Conservation (phyloP, 75 land plant species). For the Selaginella tamariscina region DNA sequence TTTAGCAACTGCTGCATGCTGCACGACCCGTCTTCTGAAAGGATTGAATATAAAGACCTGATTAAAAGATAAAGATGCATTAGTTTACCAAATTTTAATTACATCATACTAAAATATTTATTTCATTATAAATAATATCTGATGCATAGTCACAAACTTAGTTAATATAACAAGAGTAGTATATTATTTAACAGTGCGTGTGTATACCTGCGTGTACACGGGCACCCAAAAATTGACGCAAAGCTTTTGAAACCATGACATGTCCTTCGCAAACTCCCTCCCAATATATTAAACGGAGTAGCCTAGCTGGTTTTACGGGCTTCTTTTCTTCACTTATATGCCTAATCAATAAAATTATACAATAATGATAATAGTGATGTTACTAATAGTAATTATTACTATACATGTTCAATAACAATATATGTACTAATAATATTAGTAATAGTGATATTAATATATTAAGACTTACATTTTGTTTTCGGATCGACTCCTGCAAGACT, state of each 20-base stretch:
- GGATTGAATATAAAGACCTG: background rate
- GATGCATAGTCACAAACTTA: background rate
- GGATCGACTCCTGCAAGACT: slow-evolving; percentile 9
- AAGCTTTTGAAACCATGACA: slow-evolving; percentile 54
- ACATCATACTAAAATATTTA: too few species aligned
- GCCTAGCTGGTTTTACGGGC: slow-evolving; percentile 21
- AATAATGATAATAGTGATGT: too few species aligned
- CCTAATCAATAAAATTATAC: slow-evolving; percentile 18
- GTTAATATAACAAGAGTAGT: background rate
- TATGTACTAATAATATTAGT: too few species aligned
- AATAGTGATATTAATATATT: too few species aligned
- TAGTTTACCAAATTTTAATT: too few species aligned
- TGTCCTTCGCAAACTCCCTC: slow-evolving; percentile 58
- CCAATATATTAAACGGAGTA: slow-evolving; percentile 37
- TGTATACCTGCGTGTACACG: slow-evolving; percentile 48
- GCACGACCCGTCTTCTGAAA: background rate
- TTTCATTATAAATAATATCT: too few species aligned
- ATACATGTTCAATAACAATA: too few species aligned
- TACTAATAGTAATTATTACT: too few species aligned
- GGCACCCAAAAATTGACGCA: slow-evolving; percentile 49
- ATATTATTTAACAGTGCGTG: too few species aligned
- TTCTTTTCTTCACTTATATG: background rate
- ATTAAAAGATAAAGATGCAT: background rate
- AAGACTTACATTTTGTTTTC: too few species aligned
- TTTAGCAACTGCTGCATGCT: background rate